phyloP scores from a whole-genome alignment of 2,329 filamentous ascomycete genomes.

The Venturia oleaginea region DNA sequence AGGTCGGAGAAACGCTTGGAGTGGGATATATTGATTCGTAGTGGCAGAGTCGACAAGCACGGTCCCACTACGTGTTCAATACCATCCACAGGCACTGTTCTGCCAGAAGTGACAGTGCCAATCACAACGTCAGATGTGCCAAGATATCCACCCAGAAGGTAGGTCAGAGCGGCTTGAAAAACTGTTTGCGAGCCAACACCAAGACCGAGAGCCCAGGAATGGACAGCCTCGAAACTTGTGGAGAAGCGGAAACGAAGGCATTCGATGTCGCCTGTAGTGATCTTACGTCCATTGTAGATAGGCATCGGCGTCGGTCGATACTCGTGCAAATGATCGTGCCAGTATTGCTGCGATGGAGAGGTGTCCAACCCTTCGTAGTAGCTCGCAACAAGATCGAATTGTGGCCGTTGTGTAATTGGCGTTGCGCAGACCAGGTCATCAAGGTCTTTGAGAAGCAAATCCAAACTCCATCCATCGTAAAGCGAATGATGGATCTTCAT shows the following conservation, averaged over 20 bases:
- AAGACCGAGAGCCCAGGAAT: conserved; percentile 29
- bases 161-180: conserved; percentile 63
- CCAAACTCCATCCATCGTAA: conserved; percentile 91
- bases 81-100: conserved; percentile 59
- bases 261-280: neutral
- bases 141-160: conserved; percentile 56
- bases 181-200: conserved; percentile 58
- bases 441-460: conserved; percentile 63
- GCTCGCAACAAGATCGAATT: conserved; percentile 4
- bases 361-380: conserved; percentile 7
- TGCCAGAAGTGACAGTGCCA: conserved; percentile 73
- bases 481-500: conserved; percentile 70
- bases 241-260: neutral
- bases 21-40: conserved; percentile 52
- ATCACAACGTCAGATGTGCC: conserved; percentile 60
- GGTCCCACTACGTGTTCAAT: conserved; percentile 72
- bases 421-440: conserved; percentile 21
- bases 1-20: conserved; percentile 50
- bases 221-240: conserved; percentile 18
- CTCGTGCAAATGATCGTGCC: conserved; percentile 13
- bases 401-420: neutral
- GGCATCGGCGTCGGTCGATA: conserved; percentile 10
- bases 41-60: conserved; percentile 66
- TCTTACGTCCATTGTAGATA: conserved; percentile 13
- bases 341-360: conserved; percentile 11